A percentile compares a stretch with the other conserved stretches of the same genome.
Conservation (phyloP, 805 yeast genomes). For the Dipodascus albidus region DNA sequence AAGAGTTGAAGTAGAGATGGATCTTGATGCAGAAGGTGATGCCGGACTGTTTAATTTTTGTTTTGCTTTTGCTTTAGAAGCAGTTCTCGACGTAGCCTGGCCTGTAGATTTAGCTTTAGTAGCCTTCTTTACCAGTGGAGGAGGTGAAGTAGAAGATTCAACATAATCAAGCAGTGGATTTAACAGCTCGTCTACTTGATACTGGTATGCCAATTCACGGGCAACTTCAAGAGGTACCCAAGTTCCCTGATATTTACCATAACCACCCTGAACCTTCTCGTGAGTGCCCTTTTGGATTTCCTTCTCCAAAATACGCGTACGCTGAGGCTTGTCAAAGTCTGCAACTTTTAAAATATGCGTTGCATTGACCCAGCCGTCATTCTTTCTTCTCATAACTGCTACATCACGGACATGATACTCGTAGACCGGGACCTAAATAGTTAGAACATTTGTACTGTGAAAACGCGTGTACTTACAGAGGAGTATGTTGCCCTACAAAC, state of each 20-base stretch:
- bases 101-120: conserved; percentile 19
- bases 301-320: conserved; percentile 83
- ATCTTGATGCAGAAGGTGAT: conserved; percentile 5
- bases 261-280: conserved; percentile 95
- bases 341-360: conserved; percentile 92
- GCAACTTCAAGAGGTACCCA: conserved; percentile 88
- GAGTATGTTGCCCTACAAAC: conserved; percentile 34
- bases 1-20: conserved; percentile 7
- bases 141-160: conserved; percentile 44
- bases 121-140: conserved; percentile 44
- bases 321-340: conserved; percentile 83
- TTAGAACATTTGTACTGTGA: not conserved
- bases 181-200: conserved; percentile 50
- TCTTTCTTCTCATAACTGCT: conserved; percentile 78
- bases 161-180: conserved; percentile 55
- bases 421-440: conserved; percentile 30
- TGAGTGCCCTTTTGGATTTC: conserved; percentile 87
- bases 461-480: conserved; percentile 21
- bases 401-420: conserved; percentile 53
- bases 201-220: conserved; percentile 48
- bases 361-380: conserved; percentile 95
- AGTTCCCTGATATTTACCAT: conserved; percentile 93
- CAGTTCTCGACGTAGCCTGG: conserved; percentile 11
- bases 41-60: not conserved
- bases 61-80: not conserved